These are phyloP conservation scores for Cordyceps farinosa DNA, from an alignment of 2,329 filamentous ascomycete genomes.

Conservation along the genomic window DNA sequence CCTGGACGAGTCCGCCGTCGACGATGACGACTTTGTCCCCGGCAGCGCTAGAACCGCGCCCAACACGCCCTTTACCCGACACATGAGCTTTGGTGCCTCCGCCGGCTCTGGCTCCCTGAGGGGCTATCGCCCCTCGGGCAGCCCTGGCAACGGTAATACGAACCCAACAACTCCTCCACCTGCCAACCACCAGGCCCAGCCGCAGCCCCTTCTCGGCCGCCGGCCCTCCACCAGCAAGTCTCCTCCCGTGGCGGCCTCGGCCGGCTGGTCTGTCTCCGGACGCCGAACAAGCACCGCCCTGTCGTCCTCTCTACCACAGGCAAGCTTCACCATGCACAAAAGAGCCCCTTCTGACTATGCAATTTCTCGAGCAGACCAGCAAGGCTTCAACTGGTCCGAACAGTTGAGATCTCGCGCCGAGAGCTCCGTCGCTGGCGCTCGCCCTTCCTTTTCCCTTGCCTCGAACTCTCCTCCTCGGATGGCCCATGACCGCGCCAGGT, in stretches of 20 bases:
- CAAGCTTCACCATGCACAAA: constrained; percentile 56
- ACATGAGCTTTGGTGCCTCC: constrained; percentile 86
- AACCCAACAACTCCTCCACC: constrained; percentile 39
- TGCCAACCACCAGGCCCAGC: constrained; percentile 18
- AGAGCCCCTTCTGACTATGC: constrained; percentile 63
- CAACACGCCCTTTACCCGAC: constrained; percentile 72
- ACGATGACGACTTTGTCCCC: constrained; percentile 61
- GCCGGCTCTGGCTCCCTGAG: constrained; percentile 66
- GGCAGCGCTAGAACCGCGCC: constrained; percentile 54
- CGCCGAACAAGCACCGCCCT: constrained; percentile 36
- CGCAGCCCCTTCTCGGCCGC: constrained; percentile 26
- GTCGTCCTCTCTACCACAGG: constrained; percentile 43
- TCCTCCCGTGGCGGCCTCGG: constrained; percentile 25
- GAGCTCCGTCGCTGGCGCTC: constrained; percentile 62
- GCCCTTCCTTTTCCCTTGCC: constrained; percentile 57
- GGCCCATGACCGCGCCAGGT: constrained; percentile 65
- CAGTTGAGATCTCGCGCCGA: constrained; percentile 90
- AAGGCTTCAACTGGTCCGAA: constrained; percentile 94
- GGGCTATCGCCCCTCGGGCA: constrained; percentile 49
- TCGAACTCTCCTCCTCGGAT: constrained; percentile 38
- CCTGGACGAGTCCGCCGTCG: constrained; percentile 69
- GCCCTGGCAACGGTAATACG: constrained; percentile 62
- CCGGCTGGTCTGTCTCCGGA: constrained; percentile 32
- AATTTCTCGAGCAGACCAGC: constrained; percentile 66
- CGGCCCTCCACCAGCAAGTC: constrained; percentile 32